Evolutionary conservation across 1,284 basidiomycete species (phyloP).

Genomic region (Cutaneotrichosporon cyanovorans): DNA sequence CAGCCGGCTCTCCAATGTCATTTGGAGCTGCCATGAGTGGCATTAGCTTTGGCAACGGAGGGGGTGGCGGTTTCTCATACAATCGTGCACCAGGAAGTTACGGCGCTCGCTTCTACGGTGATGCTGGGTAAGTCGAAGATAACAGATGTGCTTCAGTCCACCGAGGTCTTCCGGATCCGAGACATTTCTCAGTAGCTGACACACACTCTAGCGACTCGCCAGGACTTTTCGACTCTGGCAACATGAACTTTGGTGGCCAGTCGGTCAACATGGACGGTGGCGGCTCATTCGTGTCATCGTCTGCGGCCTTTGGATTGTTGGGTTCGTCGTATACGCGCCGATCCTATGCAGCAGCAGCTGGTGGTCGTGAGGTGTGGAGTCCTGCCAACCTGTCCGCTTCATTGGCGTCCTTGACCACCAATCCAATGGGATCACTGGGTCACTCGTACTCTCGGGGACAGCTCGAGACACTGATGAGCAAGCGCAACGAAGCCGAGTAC

Average conservation of each 20-base stretch:
- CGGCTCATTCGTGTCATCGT: conserved; percentile 28
- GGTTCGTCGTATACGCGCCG: conserved; percentile 24
- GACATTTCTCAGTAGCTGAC: no score
- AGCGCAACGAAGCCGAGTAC: conserved; percentile 33
- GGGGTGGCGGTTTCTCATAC: conserved; percentile 26
- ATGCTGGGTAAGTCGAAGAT: conserved; percentile 26
- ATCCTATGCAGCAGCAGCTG: conserved; percentile 39
- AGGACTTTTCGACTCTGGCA: conserved; percentile 24
- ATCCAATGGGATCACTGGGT: conserved; percentile 18
- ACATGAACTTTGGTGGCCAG: conserved; percentile 29
- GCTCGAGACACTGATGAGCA: conserved; percentile 31
- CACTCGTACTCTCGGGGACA: conserved; percentile 35
- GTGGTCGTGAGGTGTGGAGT: conserved; percentile 15
- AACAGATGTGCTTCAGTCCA: no score
- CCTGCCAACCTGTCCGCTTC: conserved; percentile 30
- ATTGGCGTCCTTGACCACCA: conserved; percentile 35
- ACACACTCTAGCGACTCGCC: conserved; percentile 27
- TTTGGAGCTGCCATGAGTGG: conserved; percentile 41
- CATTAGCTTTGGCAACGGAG: conserved; percentile 37
- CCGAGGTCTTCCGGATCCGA: neutral
- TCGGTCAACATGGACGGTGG: conserved; percentile 40
- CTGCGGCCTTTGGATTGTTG: conserved; percentile 30
- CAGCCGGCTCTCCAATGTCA: conserved; percentile 35
- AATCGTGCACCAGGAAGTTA: conserved; percentile 22
- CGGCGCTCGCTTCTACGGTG: conserved; percentile 40